Percentiles rank a stretch among this genome's conserved stretches.
These are phyloP conservation scores for Monosporascus sp. DNA, from an alignment of 2,329 filamentous ascomycete species.

Conservation along the genomic window DNA sequence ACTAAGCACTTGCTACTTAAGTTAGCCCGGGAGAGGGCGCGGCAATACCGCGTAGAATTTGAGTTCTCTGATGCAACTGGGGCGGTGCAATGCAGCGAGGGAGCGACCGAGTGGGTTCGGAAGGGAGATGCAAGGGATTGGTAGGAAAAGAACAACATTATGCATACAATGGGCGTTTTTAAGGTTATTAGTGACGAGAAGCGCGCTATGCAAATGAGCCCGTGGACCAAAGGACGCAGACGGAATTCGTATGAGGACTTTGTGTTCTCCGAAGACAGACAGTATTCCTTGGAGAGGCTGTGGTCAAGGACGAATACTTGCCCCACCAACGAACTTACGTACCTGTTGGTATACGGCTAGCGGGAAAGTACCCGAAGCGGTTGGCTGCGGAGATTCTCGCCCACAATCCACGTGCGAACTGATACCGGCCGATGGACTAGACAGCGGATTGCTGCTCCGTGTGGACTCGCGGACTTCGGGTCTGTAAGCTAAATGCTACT, in stretches of 20 bases:
- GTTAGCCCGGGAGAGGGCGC: neutral
- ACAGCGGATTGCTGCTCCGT: neutral
- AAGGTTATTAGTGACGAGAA: neutral
- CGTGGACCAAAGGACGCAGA: neutral
- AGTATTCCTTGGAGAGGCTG: neutral
- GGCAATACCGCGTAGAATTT: neutral
- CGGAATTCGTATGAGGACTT: neutral
- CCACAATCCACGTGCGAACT: neutral
- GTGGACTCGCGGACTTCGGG: neutral
- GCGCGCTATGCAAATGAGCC: neutral
- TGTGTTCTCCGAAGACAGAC: neutral
- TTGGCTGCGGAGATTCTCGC: neutral
- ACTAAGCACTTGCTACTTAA: neutral
- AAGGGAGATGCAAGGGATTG: neutral
- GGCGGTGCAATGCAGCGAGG: neutral
- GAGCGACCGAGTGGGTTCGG: neutral
- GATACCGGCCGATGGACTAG: neutral
- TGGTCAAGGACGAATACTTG: neutral
- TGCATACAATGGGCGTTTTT: neutral
- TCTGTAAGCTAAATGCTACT: neutral
- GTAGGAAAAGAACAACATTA: neutral
- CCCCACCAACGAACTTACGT: neutral
- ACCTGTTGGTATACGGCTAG: neutral
- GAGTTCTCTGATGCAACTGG: neutral
- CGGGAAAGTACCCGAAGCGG: neutral